These are phyloP conservation scores for Quercus dentata DNA, from an alignment of 306 rosid species.

Conservation along the genomic window DNA sequence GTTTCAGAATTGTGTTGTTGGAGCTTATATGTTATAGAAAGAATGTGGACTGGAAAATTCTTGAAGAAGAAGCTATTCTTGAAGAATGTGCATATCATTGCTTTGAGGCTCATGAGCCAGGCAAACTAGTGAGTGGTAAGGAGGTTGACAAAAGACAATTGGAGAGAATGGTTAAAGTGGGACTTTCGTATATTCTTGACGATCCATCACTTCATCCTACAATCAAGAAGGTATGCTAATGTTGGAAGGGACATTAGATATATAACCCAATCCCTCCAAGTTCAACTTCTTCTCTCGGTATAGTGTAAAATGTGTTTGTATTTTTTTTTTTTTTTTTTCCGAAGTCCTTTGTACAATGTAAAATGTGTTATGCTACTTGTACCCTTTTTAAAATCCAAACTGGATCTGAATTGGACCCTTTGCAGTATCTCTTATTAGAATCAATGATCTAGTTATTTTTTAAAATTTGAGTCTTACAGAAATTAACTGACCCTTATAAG, in stretches of 20 bases:
- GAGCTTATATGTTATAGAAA: not conserved
- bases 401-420: no score
- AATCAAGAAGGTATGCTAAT: not conserved
- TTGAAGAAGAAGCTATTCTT: not conserved
- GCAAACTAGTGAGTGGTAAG: not conserved
- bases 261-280: not conserved
- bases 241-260: not conserved
- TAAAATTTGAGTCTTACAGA: no score
- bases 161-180: not conserved
- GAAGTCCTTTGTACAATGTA: no score
- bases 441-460: no score
- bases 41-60: not conserved
- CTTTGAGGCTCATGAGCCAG: not conserved
- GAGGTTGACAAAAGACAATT: not conserved
- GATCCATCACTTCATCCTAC: not conserved
- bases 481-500: no score
- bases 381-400: no score
- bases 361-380: no score
- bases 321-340: no score
- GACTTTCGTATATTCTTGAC: not conserved
- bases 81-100: not conserved
- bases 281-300: not conserved
- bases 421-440: no score
- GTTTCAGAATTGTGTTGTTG: not conserved
- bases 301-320: not conserved